Conservation (phyloP, 208 protist species). For the Trypanosoma boissoni region DNA sequence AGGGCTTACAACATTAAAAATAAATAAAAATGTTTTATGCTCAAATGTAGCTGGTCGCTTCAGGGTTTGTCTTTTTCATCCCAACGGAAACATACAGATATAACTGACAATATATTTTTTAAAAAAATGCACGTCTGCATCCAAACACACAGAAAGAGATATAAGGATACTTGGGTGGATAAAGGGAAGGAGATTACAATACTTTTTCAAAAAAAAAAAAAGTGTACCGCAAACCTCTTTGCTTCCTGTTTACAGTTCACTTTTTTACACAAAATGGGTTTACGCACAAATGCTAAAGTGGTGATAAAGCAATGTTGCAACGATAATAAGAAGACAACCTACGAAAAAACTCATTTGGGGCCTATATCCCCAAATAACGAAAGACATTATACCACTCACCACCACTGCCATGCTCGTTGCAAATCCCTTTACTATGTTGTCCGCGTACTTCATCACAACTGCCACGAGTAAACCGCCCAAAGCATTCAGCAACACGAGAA, state of each 20-base stretch:
- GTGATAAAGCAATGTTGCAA: constrained; percentile 56
- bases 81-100: too few species aligned
- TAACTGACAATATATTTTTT: too few species aligned
- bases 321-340: constrained; percentile 51
- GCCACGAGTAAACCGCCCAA: constrained; percentile 79
- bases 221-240: too few species aligned
- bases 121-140: too few species aligned
- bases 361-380: constrained; percentile 46
- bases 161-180: too few species aligned
- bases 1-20: constrained; percentile 7
- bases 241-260: too few species aligned
- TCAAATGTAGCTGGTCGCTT: not conserved
- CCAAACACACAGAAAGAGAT: too few species aligned
- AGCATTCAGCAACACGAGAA: constrained; percentile 66
- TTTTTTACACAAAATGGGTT: not conserved
- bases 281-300: constrained; percentile 29
- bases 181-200: too few species aligned
- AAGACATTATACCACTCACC: constrained; percentile 60
- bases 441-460: constrained; percentile 79
- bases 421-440: constrained; percentile 88
- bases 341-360: constrained; percentile 42
- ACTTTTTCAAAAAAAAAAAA: too few species aligned
- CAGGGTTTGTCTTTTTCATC: not conserved
- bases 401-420: constrained; percentile 77
- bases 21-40: constrained; percentile 7